These are phyloP conservation scores for Typha latifolia DNA, from an alignment of 176 grass and related monocot species.

Conservation along the genomic window DNA sequence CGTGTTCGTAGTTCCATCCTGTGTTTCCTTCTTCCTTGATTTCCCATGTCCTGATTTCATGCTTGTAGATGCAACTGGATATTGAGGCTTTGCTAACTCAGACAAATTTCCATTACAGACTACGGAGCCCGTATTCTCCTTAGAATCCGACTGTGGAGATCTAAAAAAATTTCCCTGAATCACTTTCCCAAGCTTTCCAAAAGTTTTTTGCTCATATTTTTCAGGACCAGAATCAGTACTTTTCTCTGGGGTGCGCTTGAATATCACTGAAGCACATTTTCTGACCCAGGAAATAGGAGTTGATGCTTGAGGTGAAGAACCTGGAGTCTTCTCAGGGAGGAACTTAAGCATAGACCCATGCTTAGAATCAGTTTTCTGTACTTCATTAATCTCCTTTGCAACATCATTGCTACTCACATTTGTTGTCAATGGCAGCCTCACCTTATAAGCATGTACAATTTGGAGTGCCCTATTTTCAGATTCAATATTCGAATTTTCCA, in stretches of 20 bases:
- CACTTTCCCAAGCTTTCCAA: slow-evolving; percentile 15
- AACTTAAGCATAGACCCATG: slow-evolving; percentile 30
- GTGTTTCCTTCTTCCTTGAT: neutral
- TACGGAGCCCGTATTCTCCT: neutral
- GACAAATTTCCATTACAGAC: too few relatives aligned
- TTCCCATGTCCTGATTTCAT: slow-evolving; percentile 1
- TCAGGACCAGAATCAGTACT: slow-evolving; percentile 28
- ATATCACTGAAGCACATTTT: slow-evolving; percentile 65
- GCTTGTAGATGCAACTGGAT: neutral
- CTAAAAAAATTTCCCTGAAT: slow-evolving; percentile 1
- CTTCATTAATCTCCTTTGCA: slow-evolving; percentile 6
- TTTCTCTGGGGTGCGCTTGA: slow-evolving; percentile 62
- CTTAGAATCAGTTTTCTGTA: slow-evolving; percentile 34
- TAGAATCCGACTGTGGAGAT: neutral
- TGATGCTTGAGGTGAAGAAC: slow-evolving; percentile 31
- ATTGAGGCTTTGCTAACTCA: neutral
- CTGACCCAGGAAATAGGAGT: slow-evolving; percentile 70
- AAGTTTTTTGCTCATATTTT: slow-evolving; percentile 17
- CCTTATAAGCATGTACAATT: slow-evolving; percentile 21
- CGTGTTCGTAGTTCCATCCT: neutral
- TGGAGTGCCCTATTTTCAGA: slow-evolving; percentile 62
- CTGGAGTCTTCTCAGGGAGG: slow-evolving; percentile 24
- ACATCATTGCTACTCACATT: slow-evolving; percentile 20
- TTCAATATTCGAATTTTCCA: slow-evolving; percentile 55
- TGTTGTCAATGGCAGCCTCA: slow-evolving; percentile 21